Evolutionary conservation across 306 rosid genomes (phyloP), one percentile per base, ranked within the genome.

Genomic region (Lathyrus aphaca): DNA sequence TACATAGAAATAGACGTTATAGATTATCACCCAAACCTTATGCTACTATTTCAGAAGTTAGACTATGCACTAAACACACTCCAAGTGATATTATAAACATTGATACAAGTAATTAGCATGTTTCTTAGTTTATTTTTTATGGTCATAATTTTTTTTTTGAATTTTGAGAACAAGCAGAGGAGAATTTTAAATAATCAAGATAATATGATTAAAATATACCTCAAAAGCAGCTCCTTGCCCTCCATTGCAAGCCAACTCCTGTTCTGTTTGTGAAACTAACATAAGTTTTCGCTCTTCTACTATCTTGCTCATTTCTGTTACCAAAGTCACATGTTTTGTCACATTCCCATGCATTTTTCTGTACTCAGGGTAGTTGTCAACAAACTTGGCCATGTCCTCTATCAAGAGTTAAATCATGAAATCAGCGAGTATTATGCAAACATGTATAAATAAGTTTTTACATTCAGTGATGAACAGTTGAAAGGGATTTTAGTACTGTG

Each of bases 351-450:
- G 98, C 96, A 87, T 89, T 84, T 92, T 89, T 78, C 88, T 87
- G 75, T 92, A 89, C 86, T 92, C 96, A 9, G 98, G 96, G 79
- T 92, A 91, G 56, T 86, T 94, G 64, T 94, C 99, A 84, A 94
- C 95, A 83, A 91, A 92, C 69, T 86, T 89, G 79, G 96, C 96
- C 98, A 92, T 92, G 86, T 89, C 96, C 74, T 92, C 98, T 92
- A 88, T 76, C 82, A 78, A 67, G 57, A 76, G 64, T 69, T 39
- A 73, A 72, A 80, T 55, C 57, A 82, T 40, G 32, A 27, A 83
- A 66, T 73, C 57, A 43, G 69, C 12, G 11, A 71, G 48, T 38
- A 21, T 53, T 63, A 32, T 23, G 44, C 64, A 13, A 42, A 67
- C 45, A 53, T 1, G 50, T 46, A 80, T 43, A 27, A 69, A 45